phyloP scores from a whole-genome alignment of 441 rosid genomes.

The Adansonia rubrostipa region DNA sequence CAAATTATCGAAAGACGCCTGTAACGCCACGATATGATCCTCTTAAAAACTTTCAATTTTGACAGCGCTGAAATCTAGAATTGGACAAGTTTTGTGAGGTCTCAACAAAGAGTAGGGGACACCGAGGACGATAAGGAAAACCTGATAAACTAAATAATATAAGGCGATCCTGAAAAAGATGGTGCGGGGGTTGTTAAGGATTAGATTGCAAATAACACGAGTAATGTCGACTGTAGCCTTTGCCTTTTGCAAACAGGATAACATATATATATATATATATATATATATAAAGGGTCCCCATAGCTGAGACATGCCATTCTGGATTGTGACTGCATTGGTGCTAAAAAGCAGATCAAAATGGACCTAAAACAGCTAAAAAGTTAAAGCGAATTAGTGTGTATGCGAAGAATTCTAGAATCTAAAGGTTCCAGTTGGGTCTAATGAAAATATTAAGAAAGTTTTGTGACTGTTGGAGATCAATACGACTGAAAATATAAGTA shows the following conservation, averaged over 20 bases:
- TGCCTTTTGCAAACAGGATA: background rate
- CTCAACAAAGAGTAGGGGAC: background rate
- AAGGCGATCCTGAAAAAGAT: background rate
- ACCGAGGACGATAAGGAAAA: background rate
- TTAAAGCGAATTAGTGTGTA: background rate
- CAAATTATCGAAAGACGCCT: background rate
- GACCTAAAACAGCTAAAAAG: background rate
- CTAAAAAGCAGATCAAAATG: too few species aligned
- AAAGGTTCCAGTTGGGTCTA: too few species aligned
- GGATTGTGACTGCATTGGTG: constrained; percentile 19
- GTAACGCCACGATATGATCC: background rate
- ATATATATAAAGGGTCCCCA: background rate
- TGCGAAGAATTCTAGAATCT: too few species aligned
- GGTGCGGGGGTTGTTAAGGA: background rate
- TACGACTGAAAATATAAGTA: too few species aligned
- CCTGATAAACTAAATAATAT: constrained; percentile 8
- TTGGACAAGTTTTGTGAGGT: background rate
- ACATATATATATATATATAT: too few species aligned
- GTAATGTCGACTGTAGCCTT: background rate
- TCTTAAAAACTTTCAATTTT: background rate
- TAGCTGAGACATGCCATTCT: constrained; percentile 10
- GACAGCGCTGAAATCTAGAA: background rate
- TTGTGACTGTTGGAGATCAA: too few species aligned
- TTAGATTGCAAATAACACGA: constrained; percentile 11
- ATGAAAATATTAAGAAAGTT: too few species aligned